These are phyloP conservation scores for Corymbia citriodora DNA, from an alignment of 441 rosid species.

Conservation along the genomic window DNA sequence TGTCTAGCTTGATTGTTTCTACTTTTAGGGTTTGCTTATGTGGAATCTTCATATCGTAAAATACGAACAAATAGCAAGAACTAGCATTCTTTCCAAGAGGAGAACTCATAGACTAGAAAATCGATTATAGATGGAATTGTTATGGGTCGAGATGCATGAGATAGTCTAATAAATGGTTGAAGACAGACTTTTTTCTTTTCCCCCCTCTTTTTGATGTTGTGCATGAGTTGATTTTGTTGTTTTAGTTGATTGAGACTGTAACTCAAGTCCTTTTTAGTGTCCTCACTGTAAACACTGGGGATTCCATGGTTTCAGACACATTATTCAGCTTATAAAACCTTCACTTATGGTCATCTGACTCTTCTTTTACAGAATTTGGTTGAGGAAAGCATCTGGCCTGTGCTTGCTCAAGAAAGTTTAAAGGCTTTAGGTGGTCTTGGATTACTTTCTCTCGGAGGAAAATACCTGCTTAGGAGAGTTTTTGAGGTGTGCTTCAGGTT, in stretches of 20 bases:
- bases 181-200: not conserved
- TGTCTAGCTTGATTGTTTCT: not conserved
- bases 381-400: constrained; percentile 82
- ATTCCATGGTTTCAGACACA: not conserved
- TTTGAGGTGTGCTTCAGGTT: constrained; percentile 52
- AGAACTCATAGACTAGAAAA: not conserved
- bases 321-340: not conserved
- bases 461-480: constrained; percentile 69
- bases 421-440: constrained; percentile 88
- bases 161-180: not conserved
- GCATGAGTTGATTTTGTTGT: not conserved
- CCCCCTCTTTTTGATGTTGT: not conserved
- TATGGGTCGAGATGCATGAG: not conserved
- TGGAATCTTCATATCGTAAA: not conserved
- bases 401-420: constrained; percentile 87
- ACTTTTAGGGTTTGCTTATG: not conserved
- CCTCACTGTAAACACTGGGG: not conserved
- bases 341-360: not conserved
- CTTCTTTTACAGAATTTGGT: constrained; percentile 39
- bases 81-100: not conserved
- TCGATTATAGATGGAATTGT: not conserved
- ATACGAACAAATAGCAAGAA: not conserved
- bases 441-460: constrained; percentile 89
- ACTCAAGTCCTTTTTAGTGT: not conserved
- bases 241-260: not conserved